These are phyloP conservation scores for Phialocephala sp. DNA, from an alignment of 2,329 filamentous ascomycete species.

Conservation along the genomic window DNA sequence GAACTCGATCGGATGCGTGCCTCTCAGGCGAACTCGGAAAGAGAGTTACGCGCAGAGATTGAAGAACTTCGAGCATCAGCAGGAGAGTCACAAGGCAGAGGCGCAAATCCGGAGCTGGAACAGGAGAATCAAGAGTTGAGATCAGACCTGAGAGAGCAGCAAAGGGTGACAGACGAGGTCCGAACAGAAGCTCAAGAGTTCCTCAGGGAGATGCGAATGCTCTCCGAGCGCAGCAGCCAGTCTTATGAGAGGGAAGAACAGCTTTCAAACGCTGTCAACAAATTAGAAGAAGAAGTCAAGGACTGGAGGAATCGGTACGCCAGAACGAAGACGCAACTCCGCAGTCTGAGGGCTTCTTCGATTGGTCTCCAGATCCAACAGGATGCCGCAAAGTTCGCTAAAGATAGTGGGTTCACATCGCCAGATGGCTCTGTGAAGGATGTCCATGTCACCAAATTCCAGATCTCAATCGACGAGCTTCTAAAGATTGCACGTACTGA, in stretches of 20 bases:
- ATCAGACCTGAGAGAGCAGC: conserved; percentile 71
- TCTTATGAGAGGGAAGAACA: conserved; percentile 83
- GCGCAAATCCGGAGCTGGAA: conserved; percentile 56
- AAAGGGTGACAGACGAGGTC: conserved; percentile 85
- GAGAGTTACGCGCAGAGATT: conserved; percentile 67
- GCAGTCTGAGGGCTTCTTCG: conserved; percentile 80
- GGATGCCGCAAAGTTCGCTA: conserved; percentile 70
- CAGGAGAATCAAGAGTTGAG: conserved; percentile 74
- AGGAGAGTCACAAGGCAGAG: conserved; percentile 38
- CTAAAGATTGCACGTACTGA: conserved; percentile 76
- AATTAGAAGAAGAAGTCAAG: conserved; percentile 81
- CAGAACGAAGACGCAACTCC: conserved; percentile 83
- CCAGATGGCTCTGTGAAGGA: conserved; percentile 84
- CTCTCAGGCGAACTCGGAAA: conserved; percentile 69
- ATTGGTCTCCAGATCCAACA: conserved; percentile 73
- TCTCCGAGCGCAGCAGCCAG: conserved; percentile 80
- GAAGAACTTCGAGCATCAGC: conserved; percentile 54
- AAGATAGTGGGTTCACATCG: conserved; percentile 70
- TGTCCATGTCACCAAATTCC: conserved; percentile 92
- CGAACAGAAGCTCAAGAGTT: conserved; percentile 82
- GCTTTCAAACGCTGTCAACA: conserved; percentile 74
- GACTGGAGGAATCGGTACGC: conserved; percentile 93
- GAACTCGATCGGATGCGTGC: conserved; percentile 77
- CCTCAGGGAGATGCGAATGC: conserved; percentile 83
- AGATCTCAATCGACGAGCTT: conserved; percentile 91